phyloP scores from a whole-genome alignment of 768 basidiomycete species.

The Daedaleopsis sinensis region DNA sequence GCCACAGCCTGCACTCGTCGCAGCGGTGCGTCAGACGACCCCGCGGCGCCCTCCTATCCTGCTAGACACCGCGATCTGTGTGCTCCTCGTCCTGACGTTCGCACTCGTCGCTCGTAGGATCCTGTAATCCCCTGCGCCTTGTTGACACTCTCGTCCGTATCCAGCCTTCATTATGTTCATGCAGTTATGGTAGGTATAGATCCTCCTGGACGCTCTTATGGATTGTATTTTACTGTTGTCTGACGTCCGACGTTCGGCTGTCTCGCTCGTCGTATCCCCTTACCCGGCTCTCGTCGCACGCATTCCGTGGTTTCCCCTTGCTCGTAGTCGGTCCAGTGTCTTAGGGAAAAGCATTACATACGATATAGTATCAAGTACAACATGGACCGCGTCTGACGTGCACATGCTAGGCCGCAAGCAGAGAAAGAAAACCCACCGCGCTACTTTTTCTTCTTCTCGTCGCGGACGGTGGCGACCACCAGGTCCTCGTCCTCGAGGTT shows the following conservation, averaged over 20 bases:
- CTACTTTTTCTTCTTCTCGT: slow-evolving; percentile 66
- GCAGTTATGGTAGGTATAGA: background rate
- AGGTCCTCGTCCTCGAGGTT: slow-evolving; percentile 93
- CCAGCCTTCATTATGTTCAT: background rate
- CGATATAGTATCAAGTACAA: slow-evolving; percentile 13
- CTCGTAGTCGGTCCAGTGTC: background rate
- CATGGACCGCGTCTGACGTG: slow-evolving; percentile 8
- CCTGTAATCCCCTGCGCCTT: slow-evolving; percentile 29
- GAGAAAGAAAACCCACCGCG: background rate
- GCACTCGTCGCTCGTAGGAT: slow-evolving; percentile 68
- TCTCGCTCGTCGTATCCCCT: background rate
- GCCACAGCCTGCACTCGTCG: slow-evolving; percentile 20
- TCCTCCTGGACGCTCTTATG: background rate
- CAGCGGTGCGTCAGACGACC: slow-evolving; percentile 16
- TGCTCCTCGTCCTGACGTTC: slow-evolving; percentile 68
- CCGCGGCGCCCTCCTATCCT: slow-evolving; percentile 55
- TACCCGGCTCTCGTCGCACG: background rate
- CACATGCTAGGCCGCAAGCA: background rate
- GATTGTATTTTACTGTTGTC: slow-evolving; percentile 17
- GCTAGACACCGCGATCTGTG: slow-evolving; percentile 74
- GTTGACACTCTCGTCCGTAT: background rate
- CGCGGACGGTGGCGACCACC: slow-evolving; percentile 75
- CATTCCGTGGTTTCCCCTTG: background rate
- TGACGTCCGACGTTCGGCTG: background rate
- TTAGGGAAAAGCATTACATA: slow-evolving; percentile 7